Percentiles rank a stretch among this genome's conserved stretches.
Conservation (phyloP, 2,329 filamentous ascomycete genomes). For the Penicillium occitanis region DNA sequence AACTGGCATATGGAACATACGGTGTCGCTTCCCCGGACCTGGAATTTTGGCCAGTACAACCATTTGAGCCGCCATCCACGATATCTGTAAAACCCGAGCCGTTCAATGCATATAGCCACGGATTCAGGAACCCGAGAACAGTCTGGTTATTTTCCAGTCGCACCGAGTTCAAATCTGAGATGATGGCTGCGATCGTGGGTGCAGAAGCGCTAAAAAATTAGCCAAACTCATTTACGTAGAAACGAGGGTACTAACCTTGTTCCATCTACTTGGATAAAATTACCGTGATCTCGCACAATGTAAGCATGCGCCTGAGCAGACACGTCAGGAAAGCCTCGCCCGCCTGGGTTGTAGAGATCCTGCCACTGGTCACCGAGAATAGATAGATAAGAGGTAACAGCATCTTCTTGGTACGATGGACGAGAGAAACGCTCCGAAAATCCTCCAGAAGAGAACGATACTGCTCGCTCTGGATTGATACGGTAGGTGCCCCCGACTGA, state of each 20-base stretch:
- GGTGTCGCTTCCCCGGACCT: conserved; percentile 37
- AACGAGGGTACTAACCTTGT: conserved; percentile 39
- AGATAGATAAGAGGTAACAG: conserved; percentile 47
- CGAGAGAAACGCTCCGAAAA: conserved; percentile 53
- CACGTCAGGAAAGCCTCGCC: conserved; percentile 63
- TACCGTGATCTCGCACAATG: conserved; percentile 42
- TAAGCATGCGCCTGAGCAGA: conserved; percentile 55
- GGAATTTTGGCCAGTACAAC: conserved; percentile 43
- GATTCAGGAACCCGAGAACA: conserved; percentile 61
- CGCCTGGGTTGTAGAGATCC: conserved; percentile 52
- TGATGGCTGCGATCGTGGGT: conserved; percentile 62
- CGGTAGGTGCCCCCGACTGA: conserved; percentile 60
- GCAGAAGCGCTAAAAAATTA: conserved; percentile 52
- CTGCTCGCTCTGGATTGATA: conserved; percentile 54
- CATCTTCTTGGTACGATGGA: conserved; percentile 49
- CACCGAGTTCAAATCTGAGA: conserved; percentile 65
- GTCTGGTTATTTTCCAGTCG: conserved; percentile 56
- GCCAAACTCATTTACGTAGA: background rate
- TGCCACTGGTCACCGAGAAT: conserved; percentile 44
- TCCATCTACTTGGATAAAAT: conserved; percentile 44
- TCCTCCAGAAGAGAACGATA: conserved; percentile 53
- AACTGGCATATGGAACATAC: conserved; percentile 48
- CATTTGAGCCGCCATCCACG: conserved; percentile 47
- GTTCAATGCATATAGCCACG: conserved; percentile 56
- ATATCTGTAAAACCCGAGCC: conserved; percentile 52